Conservation (phyloP, 805 yeast genomes). For the Candida orba region DNA sequence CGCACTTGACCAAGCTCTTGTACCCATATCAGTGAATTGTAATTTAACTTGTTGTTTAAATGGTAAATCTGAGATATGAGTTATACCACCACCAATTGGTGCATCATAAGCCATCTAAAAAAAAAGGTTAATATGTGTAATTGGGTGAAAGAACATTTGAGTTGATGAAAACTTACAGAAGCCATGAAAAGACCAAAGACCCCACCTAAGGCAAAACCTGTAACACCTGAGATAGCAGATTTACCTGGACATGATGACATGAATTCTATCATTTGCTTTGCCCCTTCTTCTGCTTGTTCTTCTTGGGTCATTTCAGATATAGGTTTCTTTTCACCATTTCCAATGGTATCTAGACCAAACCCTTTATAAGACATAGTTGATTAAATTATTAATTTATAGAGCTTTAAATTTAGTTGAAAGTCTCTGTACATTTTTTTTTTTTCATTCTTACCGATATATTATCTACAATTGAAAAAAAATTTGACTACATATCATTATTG, state of each 20-base stretch:
- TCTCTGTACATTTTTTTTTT: background rate
- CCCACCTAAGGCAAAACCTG: slow-evolving; percentile 89
- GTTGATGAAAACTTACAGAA: slow-evolving; percentile 23
- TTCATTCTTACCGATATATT: too few relatives aligned
- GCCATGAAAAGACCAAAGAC: slow-evolving; percentile 95
- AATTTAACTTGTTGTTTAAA: slow-evolving; percentile 87
- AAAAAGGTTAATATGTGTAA: slow-evolving; percentile 1
- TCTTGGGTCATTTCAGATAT: slow-evolving; percentile 75
- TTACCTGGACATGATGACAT: slow-evolving; percentile 96
- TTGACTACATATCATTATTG: background rate
- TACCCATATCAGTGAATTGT: slow-evolving; percentile 89
- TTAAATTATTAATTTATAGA: too few relatives aligned
- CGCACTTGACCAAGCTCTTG: slow-evolving; percentile 80
- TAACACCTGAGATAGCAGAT: slow-evolving; percentile 82
- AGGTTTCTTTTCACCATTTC: slow-evolving; percentile 40
- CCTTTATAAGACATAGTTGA: slow-evolving; percentile 32
- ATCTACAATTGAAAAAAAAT: background rate
- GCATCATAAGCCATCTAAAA: slow-evolving; percentile 69
- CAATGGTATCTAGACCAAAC: slow-evolving; percentile 33
- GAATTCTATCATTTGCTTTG: slow-evolving; percentile 69
- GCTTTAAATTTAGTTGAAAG: background rate
- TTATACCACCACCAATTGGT: slow-evolving; percentile 52
- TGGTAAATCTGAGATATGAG: slow-evolving; percentile 74
- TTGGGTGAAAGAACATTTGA: too few relatives aligned
- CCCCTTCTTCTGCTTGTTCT: slow-evolving; percentile 90